Evolutionary conservation across 1,139 yeast genomes (phyloP).

Genomic region (Kodamaea arcana): DNA sequence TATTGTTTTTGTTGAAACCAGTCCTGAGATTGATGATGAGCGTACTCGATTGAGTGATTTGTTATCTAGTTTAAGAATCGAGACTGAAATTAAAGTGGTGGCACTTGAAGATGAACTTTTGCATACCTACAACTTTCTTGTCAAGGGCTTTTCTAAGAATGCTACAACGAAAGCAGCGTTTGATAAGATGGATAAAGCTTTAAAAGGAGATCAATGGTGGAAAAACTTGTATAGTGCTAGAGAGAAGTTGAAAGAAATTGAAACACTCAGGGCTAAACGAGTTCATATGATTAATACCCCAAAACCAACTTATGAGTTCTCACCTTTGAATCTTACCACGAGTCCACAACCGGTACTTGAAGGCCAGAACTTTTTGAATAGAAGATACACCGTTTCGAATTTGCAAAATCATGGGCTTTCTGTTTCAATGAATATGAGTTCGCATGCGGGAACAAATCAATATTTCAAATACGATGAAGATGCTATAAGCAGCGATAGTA

Average conservation of each 20-base stretch:
- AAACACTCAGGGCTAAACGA: slow-evolving; percentile 19
- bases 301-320: slow-evolving; percentile 13
- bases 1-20: slow-evolving; percentile 81
- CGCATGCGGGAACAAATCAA: slow-evolving; percentile 32
- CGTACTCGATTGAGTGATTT: slow-evolving; percentile 53
- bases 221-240: slow-evolving; percentile 56
- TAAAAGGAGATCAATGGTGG: slow-evolving; percentile 59
- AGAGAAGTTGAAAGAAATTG: slow-evolving; percentile 37
- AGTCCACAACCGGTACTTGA: slow-evolving; percentile 13
- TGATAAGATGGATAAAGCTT: slow-evolving; percentile 28
- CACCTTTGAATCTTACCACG: slow-evolving; percentile 25
- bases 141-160: slow-evolving; percentile 53
- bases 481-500: slow-evolving; percentile 20
- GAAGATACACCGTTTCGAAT: slow-evolving; percentile 52
- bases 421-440: slow-evolving; percentile 61
- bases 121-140: slow-evolving; percentile 67
- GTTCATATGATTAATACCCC: slow-evolving; percentile 7
- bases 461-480: slow-evolving; percentile 23
- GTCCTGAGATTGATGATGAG: slow-evolving; percentile 69
- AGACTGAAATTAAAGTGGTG: slow-evolving; percentile 69
- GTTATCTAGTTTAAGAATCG: slow-evolving; percentile 73
- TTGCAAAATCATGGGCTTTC: slow-evolving; percentile 72
- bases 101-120: slow-evolving; percentile 62
- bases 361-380: slow-evolving; percentile 18
- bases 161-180: slow-evolving; percentile 23